Conservation (phyloP, 73 alveolate species). For the Paramecium caudatum region DNA sequence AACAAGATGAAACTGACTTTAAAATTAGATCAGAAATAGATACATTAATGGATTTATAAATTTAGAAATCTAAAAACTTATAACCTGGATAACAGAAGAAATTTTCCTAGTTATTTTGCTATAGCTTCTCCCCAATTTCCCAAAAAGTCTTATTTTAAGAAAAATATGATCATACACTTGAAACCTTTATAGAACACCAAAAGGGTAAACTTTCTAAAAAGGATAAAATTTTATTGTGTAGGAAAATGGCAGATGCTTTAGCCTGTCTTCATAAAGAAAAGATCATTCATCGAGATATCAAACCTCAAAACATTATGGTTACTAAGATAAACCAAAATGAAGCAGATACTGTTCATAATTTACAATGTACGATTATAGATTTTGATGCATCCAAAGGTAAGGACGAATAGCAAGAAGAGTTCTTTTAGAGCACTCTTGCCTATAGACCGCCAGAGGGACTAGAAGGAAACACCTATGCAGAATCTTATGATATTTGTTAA, state of each 20-base stretch:
- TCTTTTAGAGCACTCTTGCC: background rate
- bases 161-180: too few relatives aligned
- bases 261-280: background rate
- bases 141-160: too few relatives aligned
- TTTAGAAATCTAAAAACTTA: too few relatives aligned
- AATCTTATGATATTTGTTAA: background rate
- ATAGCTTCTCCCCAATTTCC: too few relatives aligned
- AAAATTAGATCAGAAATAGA: too few relatives aligned
- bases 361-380: background rate
- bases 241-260: background rate
- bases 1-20: too few relatives aligned
- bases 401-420: background rate
- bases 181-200: too few relatives aligned
- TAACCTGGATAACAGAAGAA: too few relatives aligned
- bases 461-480: background rate
- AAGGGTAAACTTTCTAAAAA: too few relatives aligned
- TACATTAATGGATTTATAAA: too few relatives aligned
- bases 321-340: background rate
- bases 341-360: background rate
- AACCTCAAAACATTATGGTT: slow-evolving; percentile 26
- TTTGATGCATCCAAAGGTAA: background rate
- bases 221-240: background rate
- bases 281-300: slow-evolving; percentile 3
- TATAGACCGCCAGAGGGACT: slow-evolving; percentile 1
- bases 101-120: too few relatives aligned